Evolutionary conservation across 306 rosid genomes (phyloP), one percentile per base, ranked within the genome.

Genomic region (Rosa persica): DNA sequence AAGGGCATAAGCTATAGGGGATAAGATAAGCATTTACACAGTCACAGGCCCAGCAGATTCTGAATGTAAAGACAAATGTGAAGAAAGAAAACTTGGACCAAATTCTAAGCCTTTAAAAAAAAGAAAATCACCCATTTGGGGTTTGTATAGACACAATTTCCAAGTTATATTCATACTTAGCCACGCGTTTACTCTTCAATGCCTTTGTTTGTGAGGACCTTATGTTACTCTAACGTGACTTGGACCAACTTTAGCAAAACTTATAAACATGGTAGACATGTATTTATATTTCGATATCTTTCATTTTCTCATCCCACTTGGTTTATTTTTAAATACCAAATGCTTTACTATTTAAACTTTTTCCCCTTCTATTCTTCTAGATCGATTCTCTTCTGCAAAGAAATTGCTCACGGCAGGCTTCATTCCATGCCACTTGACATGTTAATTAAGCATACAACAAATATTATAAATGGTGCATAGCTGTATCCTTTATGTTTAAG

Each of bases 361-460:
- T 62, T 16, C 3, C 5, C n/a, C 11, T 62, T 62, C n/a, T 13
- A 22, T 23, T 58, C 16, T 58, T 23, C 64, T 62, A 2, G 22
- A 13, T 62, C 68, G 65, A 58, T 58, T 58, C 36, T 25, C 30
- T 22, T 7, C 7, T 58, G 16, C 30, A 22, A 42, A 19, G 9
- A 22, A 20, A 20, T 17, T 42, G n/a, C 55, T 71, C 67, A 79
- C 69, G 47, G n/a, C n/a, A n/a, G 46, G 44, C 52, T 46, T 57
- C 72, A 20, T 46, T 57, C 80, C 76, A 20, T 46, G 46, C 80
- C 76, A 80, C 83, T 75, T 80, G 83, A 44, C 65, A 75, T 73
- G 49, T 17, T 62, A 39, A 38, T 67, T 1, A 74, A 40, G 30
- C 55, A 4, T 12, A 73, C 13, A 36, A 2, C 13, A 74, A 74